These are phyloP conservation scores for Globomyces pollinis-pini DNA, from an alignment of 192 early-diverging fungal genomes.

Conservation along the genomic window DNA sequence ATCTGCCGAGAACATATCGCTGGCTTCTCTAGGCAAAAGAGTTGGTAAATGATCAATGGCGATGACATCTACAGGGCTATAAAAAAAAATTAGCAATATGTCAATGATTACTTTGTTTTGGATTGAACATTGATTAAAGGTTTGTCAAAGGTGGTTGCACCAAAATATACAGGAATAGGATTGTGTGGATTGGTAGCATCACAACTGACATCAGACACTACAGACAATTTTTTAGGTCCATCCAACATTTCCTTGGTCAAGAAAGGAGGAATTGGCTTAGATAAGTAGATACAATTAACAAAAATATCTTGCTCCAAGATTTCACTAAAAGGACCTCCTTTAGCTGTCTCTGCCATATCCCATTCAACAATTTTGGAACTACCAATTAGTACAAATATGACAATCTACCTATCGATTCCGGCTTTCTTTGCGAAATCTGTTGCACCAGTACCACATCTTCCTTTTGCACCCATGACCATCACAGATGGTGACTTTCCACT, in stretches of 20 bases:
- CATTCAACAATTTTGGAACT: slow-evolving; percentile 79
- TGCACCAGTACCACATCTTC: slow-evolving; percentile 90
- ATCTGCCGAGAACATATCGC: slow-evolving; percentile 79
- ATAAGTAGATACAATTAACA: slow-evolving; percentile 99
- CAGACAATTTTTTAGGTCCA: slow-evolving; percentile 60
- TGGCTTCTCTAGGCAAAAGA: slow-evolving; percentile 85
- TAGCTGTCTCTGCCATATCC: slow-evolving; percentile 91
- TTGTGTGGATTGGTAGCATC: slow-evolving; percentile 97
- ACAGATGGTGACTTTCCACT: slow-evolving; percentile 64
- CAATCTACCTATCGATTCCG: slow-evolving; percentile 70
- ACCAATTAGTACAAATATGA: background rate
- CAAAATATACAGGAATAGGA: slow-evolving; percentile 89
- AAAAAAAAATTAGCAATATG: background rate
- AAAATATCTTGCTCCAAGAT: slow-evolving; percentile 87
- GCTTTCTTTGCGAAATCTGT: slow-evolving; percentile 71
- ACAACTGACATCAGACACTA: slow-evolving; percentile 90
- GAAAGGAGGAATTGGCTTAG: slow-evolving; percentile 87
- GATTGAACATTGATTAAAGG: slow-evolving; percentile 66
- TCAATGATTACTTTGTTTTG: slow-evolving; percentile 36
- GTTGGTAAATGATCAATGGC: slow-evolving; percentile 97
- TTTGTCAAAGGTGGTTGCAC: slow-evolving; percentile 91
- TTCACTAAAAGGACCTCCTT: slow-evolving; percentile 87
- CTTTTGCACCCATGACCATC: slow-evolving; percentile 98
- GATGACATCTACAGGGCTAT: slow-evolving; percentile 81
- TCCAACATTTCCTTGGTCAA: slow-evolving; percentile 76